Evolutionary conservation across 352 stramenopile species (phyloP).

Genomic region (Phytophthora kernoviae): DNA sequence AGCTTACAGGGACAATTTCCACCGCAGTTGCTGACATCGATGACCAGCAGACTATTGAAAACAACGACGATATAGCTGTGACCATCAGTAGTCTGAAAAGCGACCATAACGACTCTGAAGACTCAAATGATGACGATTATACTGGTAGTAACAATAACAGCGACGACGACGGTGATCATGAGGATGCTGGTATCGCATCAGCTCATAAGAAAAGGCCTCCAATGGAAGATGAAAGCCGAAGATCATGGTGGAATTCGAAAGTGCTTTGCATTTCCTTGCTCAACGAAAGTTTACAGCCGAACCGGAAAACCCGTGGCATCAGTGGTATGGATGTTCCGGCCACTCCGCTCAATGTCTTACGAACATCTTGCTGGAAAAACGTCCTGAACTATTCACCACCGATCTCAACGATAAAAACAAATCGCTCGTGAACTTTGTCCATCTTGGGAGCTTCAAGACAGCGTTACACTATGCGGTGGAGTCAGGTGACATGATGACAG

Average conservation of each 20-base stretch:
- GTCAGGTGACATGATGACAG: slow-evolving; percentile 44
- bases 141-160: slow-evolving; percentile 12
- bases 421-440: slow-evolving; percentile 48
- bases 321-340: slow-evolving; percentile 47
- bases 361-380: slow-evolving; percentile 50
- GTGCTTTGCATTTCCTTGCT: slow-evolving; percentile 57
- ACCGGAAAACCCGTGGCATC: slow-evolving; percentile 26
- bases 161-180: slow-evolving; percentile 15
- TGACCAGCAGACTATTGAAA: background rate
- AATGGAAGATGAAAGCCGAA: slow-evolving; percentile 18
- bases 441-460: slow-evolving; percentile 57
- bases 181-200: background rate
- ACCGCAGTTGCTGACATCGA: slow-evolving; percentile 6
- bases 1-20: slow-evolving; percentile 5
- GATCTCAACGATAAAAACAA: slow-evolving; percentile 18
- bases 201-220: background rate
- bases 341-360: slow-evolving; percentile 44
- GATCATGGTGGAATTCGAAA: slow-evolving; percentile 45
- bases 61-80: background rate
- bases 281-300: slow-evolving; percentile 46
- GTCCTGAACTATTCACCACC: slow-evolving; percentile 29
- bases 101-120: background rate
- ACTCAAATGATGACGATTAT: slow-evolving; percentile 6
- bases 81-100: background rate
- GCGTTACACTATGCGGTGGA: slow-evolving; percentile 64